Evolutionary conservation across 1,139 yeast species (phyloP), one percentile per base, ranked within the genome.

Genomic region (Lodderomyces metapsilosis): DNA sequence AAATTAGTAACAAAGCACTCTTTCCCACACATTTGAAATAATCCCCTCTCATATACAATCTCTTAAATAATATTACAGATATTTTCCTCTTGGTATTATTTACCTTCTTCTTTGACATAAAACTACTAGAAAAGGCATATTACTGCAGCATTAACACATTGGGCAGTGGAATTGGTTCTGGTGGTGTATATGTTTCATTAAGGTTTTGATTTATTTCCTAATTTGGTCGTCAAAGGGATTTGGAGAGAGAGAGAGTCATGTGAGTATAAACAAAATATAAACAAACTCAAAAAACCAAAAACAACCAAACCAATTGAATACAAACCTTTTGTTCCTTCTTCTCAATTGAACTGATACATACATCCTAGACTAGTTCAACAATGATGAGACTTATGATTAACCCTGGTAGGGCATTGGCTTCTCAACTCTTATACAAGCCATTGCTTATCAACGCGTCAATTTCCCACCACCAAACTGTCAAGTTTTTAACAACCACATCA

Each of bases 351-450:
- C 22, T 5, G 7, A 20, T 8, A 8, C 22, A 5, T 20, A 20
- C 22, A 20, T 5, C 8, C 8, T 20, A 6, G 11, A 23, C 25
- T 11, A 23, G 25, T 23, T 24, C 9, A 24, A 4, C 18, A 15
- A 28, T 28, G 32, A 8, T 28, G 18, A 28, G 32, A 15, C 18
- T 28, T 15, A 28, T 16, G 17, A 5, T 28, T 28, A 28, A 15
- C 18, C 32, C 32, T 15, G 33, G 25, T 25, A 22, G 31, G 30
- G 20, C 36, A 18, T 34, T 34, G 36, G 28, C 36, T 12, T 18
- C 36, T 10, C 24, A 28, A 9, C 6, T 28, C 5, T 4, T 9
- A 6, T 28, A 8, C 9, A 28, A 16, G 18, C 32, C 32, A 5
- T 7, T 28, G 6, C 6, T 5, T 13, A 5, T 20, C 5, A 28